Evolutionary conservation across 805 yeast species (phyloP), one percentile per base, ranked within the genome.

Genomic region (Candida coquimbonensis): DNA sequence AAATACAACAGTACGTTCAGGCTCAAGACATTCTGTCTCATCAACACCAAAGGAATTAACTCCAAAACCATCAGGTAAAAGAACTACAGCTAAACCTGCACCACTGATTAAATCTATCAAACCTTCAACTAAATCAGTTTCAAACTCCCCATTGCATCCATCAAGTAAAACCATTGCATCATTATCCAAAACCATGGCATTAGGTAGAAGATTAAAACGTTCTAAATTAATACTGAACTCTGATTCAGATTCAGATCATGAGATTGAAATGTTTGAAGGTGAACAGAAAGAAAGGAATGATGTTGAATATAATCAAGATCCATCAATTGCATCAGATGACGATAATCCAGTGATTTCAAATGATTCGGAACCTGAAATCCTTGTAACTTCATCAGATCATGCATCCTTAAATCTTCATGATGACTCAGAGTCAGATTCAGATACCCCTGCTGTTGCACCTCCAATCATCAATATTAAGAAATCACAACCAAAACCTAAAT

Each of bases 1-100:
- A 39, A 55, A 55, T 38, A 53, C 49, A 12, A 52, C 58, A 1
- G 49, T 51, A n/a, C 26, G 47, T 21, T 40, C 50, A 17, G 21
- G 36, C 12, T 40, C 47, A 13, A 32, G 14, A 3, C 40, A 37
- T 14, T 35, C 38, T 3, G 31, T 29, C 3, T 25, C n/a, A 27
- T 39, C 19, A 21, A 39, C 21, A 29, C 32, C 32, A 12, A 17
- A 40, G 9, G 4, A 9, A 13, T 19, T 13, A 16, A 16, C 33
- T n/a, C 27, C 40, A 11, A 45, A 46, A 4, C 46, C 50, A 29
- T 11, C 31, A 29, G 13, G 13, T 2, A 29, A 29, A 11, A 29
- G 13, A 9, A 2, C 6, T 4, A 25, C 25, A 7, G 13, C 26
- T 14, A 25, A 26, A 13, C 42, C 39, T 9, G 45, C 49, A 4